Conservation (phyloP, 148 eudicot species). For the Vaccinium darrowii region DNA sequence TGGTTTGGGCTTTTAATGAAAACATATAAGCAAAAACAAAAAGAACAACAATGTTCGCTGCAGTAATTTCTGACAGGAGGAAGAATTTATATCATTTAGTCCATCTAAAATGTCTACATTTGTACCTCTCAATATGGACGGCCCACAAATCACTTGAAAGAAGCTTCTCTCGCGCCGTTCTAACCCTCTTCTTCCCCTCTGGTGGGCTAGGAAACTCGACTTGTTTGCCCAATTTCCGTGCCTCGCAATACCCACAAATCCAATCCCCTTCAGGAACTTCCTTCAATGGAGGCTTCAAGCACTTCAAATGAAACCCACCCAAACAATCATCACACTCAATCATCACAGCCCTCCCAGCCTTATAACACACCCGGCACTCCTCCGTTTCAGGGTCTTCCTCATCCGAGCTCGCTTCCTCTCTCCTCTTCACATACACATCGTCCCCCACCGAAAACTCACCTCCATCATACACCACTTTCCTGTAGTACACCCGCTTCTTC, state of each 20-base stretch:
- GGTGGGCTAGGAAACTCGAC: conserved; percentile 63
- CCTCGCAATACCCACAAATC: conserved; percentile 83
- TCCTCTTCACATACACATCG: conserved; percentile 84
- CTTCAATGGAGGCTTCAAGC: conserved; percentile 81
- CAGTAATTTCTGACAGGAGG: neutral
- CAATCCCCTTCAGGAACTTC: conserved; percentile 90
- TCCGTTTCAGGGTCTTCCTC: conserved; percentile 75
- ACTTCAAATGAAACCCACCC: conserved; percentile 91
- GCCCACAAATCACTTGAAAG: conserved; percentile 96
- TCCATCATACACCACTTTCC: conserved; percentile 73
- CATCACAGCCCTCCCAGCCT: conserved; percentile 59
- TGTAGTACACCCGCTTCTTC: conserved; percentile 69
- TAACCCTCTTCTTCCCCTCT: conserved; percentile 66
- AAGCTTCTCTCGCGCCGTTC: conserved; percentile 85
- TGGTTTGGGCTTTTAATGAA: too few relatives aligned
- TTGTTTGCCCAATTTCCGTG: conserved; percentile 51
- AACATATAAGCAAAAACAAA: too few relatives aligned
- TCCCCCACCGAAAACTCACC: conserved; percentile 74
- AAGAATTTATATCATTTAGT: neutral
- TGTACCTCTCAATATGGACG: conserved; percentile 75
- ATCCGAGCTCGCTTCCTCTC: conserved; percentile 68
- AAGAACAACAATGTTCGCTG: neutral
- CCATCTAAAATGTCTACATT: neutral
- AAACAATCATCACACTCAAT: conserved; percentile 93
- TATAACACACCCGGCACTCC: conserved; percentile 85